These are phyloP conservation scores for Striga asiatica DNA, from an alignment of 257 asterid genomes.

Conservation along the genomic window DNA sequence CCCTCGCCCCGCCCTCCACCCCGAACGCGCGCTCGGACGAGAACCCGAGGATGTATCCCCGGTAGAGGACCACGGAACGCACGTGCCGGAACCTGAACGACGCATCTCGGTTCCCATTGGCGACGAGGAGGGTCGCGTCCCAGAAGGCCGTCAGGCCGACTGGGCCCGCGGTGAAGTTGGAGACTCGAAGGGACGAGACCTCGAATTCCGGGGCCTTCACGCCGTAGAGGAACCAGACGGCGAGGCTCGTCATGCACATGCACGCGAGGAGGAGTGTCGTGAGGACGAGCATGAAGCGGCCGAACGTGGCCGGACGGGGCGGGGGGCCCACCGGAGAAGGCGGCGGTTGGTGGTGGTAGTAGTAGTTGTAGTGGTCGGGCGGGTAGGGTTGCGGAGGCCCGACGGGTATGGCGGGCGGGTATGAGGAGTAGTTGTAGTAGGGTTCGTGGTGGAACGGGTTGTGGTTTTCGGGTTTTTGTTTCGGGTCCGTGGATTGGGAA, in stretches of 20 bases:
- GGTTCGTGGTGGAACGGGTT: not conserved
- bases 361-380: too few species aligned
- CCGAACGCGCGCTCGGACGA: constrained; percentile 11
- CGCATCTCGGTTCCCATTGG: not conserved
- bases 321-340: too few species aligned
- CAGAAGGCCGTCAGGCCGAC: constrained; percentile 3
- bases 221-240: constrained; percentile 40
- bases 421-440: not conserved
- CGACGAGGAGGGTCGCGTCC: constrained; percentile 1
- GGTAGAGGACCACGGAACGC: constrained; percentile 6
- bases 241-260: constrained; percentile 33
- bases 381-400: too few species aligned
- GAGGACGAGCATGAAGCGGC: constrained; percentile 25
- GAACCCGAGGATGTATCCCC: constrained; percentile 20
- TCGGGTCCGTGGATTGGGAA: not conserved
- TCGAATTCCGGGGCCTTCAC: constrained; percentile 29
- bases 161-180: constrained; percentile 18
- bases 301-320: too few species aligned
- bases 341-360: too few species aligned
- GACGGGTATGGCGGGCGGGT: too few species aligned
- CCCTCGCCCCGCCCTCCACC: constrained; percentile 1
- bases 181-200: constrained; percentile 21
- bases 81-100: not conserved
- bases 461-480: not conserved
- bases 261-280: constrained; percentile 20